Base-by-base conservation (phyloP, 2,329 filamentous ascomycete species). In the Trichoderma simmonsii region DNA sequence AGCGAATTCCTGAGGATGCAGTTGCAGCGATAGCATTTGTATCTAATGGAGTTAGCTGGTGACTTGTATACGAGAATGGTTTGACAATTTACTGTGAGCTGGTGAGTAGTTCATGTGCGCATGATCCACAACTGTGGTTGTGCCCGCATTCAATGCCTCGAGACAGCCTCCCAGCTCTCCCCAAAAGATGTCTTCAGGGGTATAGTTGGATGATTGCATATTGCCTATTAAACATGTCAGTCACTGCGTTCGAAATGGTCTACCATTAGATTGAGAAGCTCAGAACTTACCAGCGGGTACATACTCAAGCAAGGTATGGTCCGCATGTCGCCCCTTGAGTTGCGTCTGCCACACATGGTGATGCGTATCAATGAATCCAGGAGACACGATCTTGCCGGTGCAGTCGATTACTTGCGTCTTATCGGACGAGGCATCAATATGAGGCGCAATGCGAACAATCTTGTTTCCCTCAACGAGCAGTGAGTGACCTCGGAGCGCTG, bases 311-410 rank as follows among this genome's bases (percentile, higher is more conserved):
- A 72, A 26, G 14, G 15, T 61, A 18, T 68, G 63, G 2, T 72
- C 70, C 6, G 51, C 70, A 62, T 59, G 54, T 8, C 60, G 34
- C 1, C 72, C 72, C 68, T 81, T 80, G 54, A 79, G 74, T 48
- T 76, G 75, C n/a, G 77, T 76, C 74, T 85, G 83, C 84, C 84
- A 86, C 8, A 84, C 75, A 76, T 86, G 84, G 59, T 82, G 80
- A 64, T 84, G 83, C 1, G 82, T 83, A 73, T 84, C 82, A 61
- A 85, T 77, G 74, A 85, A 84, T 2, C 83, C 83, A 0, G 83
- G 82, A 2, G 78, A 81, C 48, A 84, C 75, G 26, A 84, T 78
- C 72, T 81, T 83, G 73, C 76, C 78, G 0, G 76, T 76, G 62
- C 81, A 84, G 73, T 86, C 81, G 12, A 70, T 54, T 9, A 70